These are phyloP conservation scores for Starmerella cellae DNA, from an alignment of 805 yeast species.

Conservation along the genomic window DNA sequence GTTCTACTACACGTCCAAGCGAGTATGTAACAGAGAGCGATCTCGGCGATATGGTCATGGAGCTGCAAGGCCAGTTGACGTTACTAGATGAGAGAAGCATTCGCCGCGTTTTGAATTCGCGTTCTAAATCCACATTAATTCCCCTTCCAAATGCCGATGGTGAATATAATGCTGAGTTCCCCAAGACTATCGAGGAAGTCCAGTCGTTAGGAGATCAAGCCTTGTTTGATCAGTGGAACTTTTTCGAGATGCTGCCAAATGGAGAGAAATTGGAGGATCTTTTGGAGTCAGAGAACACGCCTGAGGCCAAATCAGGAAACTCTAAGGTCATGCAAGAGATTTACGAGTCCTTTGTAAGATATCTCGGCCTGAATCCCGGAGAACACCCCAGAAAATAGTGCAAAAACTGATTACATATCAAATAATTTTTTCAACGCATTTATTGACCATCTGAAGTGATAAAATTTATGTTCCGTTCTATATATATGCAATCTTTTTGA, in stretches of 20 bases:
- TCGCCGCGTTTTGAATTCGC: slow-evolving; percentile 54
- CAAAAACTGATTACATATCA: no score
- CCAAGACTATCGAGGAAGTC: slow-evolving; percentile 11
- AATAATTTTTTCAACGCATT: no score
- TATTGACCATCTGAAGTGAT: background rate
- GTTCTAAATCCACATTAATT: slow-evolving; percentile 25
- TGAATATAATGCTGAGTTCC: slow-evolving; percentile 15
- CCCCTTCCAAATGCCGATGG: slow-evolving; percentile 21
- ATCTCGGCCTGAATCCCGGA: slow-evolving; percentile 14
- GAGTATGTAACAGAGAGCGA: slow-evolving; percentile 60
- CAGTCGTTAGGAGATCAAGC: slow-evolving; percentile 9
- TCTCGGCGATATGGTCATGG: slow-evolving; percentile 73
- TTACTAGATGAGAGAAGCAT: slow-evolving; percentile 59
- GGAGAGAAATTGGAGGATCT: slow-evolving; percentile 17
- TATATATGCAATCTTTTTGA: no score
- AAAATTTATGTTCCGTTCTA: no score
- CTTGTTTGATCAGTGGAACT: slow-evolving; percentile 18
- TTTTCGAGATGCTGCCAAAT: slow-evolving; percentile 16
- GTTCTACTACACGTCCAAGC: background rate
- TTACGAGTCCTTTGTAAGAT: slow-evolving; percentile 14
- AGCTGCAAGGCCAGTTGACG: slow-evolving; percentile 77
- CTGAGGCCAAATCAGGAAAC: slow-evolving; percentile 11
- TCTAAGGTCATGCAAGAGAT: slow-evolving; percentile 13
- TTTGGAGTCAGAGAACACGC: slow-evolving; percentile 7
- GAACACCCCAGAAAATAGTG: slow-evolving; percentile 12